phyloP scores from a whole-genome alignment of 306 rosid genomes.

The Vicia faba region DNA sequence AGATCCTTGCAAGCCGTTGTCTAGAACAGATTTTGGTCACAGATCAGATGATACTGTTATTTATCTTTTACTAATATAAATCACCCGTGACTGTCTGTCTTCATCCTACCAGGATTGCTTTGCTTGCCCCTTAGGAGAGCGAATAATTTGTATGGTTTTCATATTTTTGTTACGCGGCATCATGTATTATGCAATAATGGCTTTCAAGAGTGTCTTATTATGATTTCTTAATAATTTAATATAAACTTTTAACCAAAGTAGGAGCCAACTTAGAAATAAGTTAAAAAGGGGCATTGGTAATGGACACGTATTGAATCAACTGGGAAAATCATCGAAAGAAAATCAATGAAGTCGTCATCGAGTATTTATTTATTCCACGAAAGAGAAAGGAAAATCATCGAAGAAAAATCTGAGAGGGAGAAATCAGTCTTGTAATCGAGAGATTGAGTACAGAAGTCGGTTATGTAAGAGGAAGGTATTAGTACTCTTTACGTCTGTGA shows the following conservation, averaged over 20 bases:
- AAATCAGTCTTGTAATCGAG: too few species aligned
- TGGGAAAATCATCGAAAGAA: too few species aligned
- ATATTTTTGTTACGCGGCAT: constrained; percentile 19
- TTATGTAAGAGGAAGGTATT: too few species aligned
- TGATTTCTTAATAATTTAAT: neutral
- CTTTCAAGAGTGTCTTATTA: constrained; percentile 22
- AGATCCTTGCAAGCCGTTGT: constrained; percentile 51
- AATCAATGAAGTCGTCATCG: too few species aligned
- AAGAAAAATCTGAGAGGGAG: too few species aligned
- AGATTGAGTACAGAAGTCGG: too few species aligned
- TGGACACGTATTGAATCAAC: too few species aligned
- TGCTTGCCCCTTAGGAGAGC: constrained; percentile 22
- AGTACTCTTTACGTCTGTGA: too few species aligned
- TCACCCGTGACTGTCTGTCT: constrained; percentile 34
- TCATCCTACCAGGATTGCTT: constrained; percentile 12
- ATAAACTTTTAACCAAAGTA: neutral
- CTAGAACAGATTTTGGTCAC: constrained; percentile 6
- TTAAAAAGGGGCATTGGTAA: too few species aligned
- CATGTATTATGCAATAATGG: neutral
- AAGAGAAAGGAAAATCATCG: too few species aligned
- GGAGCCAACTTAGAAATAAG: too few species aligned
- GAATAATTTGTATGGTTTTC: constrained; percentile 27
- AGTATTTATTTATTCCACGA: too few species aligned
- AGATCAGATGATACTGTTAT: constrained; percentile 15
- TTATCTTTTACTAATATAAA: constrained; percentile 31